phyloP scores from a whole-genome alignment of 352 stramenopile species.

The Albugo laibachii region DNA sequence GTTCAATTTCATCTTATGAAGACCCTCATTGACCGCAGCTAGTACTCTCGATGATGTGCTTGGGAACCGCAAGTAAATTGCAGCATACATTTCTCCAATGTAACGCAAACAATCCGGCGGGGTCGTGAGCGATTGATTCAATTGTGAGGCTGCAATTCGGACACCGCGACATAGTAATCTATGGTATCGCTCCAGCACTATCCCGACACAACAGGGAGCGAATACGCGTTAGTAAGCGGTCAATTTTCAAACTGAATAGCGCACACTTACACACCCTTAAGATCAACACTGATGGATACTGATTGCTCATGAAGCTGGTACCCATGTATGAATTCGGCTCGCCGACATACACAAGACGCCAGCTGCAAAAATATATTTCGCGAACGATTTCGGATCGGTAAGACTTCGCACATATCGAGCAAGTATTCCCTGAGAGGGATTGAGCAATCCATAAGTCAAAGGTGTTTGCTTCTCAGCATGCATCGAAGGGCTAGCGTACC shows the following conservation, averaged over 20 bases:
- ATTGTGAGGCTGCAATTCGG: conserved; percentile 35
- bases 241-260: neutral
- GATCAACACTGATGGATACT: conserved; percentile 21
- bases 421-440: conserved; percentile 31
- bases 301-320: conserved; percentile 33
- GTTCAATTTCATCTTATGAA: too few species aligned
- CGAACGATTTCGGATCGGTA: conserved; percentile 49
- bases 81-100: too few species aligned
- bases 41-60: too few species aligned
- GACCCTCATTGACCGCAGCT: too few species aligned
- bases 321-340: conserved; percentile 57
- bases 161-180: conserved; percentile 33
- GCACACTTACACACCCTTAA: neutral
- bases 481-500: conserved; percentile 12
- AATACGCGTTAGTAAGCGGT: neutral
- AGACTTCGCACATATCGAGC: conserved; percentile 63
- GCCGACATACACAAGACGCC: conserved; percentile 46
- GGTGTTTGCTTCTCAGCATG: neutral
- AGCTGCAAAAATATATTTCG: conserved; percentile 49
- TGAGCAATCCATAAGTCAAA: neutral
- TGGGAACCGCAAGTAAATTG: conserved; percentile 10
- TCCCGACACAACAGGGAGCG: neutral
- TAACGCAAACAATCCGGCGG: too few species aligned
- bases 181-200: conserved; percentile 41
- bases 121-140: conserved; percentile 7